Evolutionary conservation across 2,329 filamentous ascomycete species (phyloP).

Genomic region (Colletotrichum camelliae): DNA sequence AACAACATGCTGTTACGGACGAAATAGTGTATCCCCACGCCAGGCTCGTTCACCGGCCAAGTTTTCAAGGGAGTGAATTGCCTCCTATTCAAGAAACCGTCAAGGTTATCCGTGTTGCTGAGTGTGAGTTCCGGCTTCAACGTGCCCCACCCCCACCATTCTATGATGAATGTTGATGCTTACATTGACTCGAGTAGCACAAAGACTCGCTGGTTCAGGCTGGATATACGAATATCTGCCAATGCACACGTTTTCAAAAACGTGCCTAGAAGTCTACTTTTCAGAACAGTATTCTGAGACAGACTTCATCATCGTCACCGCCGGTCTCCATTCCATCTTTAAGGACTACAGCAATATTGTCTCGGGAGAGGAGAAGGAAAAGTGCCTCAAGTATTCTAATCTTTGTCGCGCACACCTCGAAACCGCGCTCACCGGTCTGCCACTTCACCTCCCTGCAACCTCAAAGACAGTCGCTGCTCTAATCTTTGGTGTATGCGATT

Average conservation of each 20-base stretch:
- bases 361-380: constrained; percentile 19
- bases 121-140: too few species aligned
- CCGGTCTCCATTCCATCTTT: constrained; percentile 26
- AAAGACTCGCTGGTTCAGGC: constrained; percentile 15
- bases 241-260: constrained; percentile 32
- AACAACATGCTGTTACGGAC: constrained; percentile 26
- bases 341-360: constrained; percentile 16
- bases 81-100: constrained; percentile 23
- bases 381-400: constrained; percentile 25
- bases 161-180: too few species aligned
- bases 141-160: too few species aligned
- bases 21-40: constrained; percentile 32
- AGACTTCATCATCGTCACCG: constrained; percentile 37
- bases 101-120: background rate
- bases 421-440: constrained; percentile 32
- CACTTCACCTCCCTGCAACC: constrained; percentile 35
- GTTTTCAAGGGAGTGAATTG: background rate
- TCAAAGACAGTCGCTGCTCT: constrained; percentile 27
- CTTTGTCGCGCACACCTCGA: constrained; percentile 35
- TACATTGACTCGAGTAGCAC: too few species aligned
- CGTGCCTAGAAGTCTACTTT: constrained; percentile 38
- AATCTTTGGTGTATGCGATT: constrained; percentile 24
- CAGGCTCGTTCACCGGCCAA: background rate
- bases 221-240: constrained; percentile 36
- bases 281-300: constrained; percentile 34